Conservation (phyloP, 768 basidiomycete species). For the Pleurotus eryngii region DNA sequence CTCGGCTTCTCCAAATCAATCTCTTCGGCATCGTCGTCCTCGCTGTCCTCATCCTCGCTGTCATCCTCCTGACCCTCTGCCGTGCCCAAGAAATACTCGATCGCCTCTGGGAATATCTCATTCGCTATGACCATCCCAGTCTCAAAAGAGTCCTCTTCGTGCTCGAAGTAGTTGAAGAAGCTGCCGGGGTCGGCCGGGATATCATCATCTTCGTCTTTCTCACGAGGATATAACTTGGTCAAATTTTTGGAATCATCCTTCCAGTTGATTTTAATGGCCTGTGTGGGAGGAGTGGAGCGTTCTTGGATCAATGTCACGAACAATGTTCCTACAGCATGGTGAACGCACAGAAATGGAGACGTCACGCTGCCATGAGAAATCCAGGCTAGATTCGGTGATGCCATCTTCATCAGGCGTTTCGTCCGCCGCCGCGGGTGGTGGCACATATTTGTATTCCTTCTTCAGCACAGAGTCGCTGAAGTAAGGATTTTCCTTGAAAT, state of each 20-base stretch:
- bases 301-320: slow-evolving; percentile 1
- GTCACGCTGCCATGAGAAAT: slow-evolving; percentile 79
- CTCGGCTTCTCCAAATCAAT: slow-evolving; percentile 87
- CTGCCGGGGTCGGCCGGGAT: slow-evolving; percentile 66
- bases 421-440: slow-evolving; percentile 46
- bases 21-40: slow-evolving; percentile 78
- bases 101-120: slow-evolving; percentile 78
- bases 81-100: slow-evolving; percentile 78
- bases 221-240: slow-evolving; percentile 75
- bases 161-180: slow-evolving; percentile 88
- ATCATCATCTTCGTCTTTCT: slow-evolving; percentile 56
- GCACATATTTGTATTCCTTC: slow-evolving; percentile 76
- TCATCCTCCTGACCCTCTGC: slow-evolving; percentile 57
- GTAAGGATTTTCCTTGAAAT: slow-evolving; percentile 86
- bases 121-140: slow-evolving; percentile 69
- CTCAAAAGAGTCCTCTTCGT: slow-evolving; percentile 64
- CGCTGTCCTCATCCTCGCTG: slow-evolving; percentile 67
- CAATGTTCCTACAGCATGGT: slow-evolving; percentile 1
- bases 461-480: slow-evolving; percentile 73
- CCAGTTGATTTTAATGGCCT: slow-evolving; percentile 76
- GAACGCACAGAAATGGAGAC: slow-evolving; percentile 60
- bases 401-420: slow-evolving; percentile 72
- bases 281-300: slow-evolving; percentile 4
- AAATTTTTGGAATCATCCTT: slow-evolving; percentile 74
- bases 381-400: slow-evolving; percentile 72